Evolutionary conservation across 2,329 filamentous ascomycete genomes (phyloP).

Genomic region (Alternaria triticina): DNA sequence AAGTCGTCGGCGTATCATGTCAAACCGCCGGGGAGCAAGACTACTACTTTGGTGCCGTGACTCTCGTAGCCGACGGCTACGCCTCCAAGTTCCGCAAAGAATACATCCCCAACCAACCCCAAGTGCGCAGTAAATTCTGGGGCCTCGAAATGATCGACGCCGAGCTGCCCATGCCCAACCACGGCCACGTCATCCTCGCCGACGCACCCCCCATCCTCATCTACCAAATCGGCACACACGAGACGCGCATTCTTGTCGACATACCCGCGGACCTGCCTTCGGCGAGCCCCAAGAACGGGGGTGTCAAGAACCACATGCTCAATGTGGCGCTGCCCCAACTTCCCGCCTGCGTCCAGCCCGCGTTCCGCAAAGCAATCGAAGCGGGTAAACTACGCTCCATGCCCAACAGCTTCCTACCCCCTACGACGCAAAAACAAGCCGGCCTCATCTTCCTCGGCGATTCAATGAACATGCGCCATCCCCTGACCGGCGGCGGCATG

Average conservation of each 20-base stretch:
- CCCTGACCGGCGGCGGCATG: constrained; percentile 96
- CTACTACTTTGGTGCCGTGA: constrained; percentile 84
- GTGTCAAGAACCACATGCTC: constrained; percentile 82
- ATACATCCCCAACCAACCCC: constrained; percentile 69
- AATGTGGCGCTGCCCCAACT: constrained; percentile 81
- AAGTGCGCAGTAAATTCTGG: constrained; percentile 87
- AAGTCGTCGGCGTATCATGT: constrained; percentile 84
- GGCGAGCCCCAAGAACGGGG: constrained; percentile 75
- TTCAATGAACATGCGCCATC: constrained; percentile 99
- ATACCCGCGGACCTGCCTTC: constrained; percentile 78
- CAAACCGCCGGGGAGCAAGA: constrained; percentile 70
- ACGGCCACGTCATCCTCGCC: constrained; percentile 88
- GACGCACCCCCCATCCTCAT: constrained; percentile 80
- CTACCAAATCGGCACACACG: constrained; percentile 95
- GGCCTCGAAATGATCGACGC: constrained; percentile 91
- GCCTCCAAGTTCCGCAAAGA: constrained; percentile 88
- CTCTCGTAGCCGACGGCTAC: constrained; percentile 91
- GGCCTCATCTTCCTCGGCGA: constrained; percentile 87
- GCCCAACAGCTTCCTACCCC: constrained; percentile 94
- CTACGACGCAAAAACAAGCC: constrained; percentile 72
- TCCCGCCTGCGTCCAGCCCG: constrained; percentile 72
- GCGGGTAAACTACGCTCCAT: constrained; percentile 82
- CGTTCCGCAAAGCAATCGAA: constrained; percentile 77
- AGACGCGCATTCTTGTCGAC: constrained; percentile 89
- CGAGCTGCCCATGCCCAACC: constrained; percentile 73